These are phyloP conservation scores for Anisodus acutangulus DNA, from an alignment of 257 asterid species.

Conservation along the genomic window DNA sequence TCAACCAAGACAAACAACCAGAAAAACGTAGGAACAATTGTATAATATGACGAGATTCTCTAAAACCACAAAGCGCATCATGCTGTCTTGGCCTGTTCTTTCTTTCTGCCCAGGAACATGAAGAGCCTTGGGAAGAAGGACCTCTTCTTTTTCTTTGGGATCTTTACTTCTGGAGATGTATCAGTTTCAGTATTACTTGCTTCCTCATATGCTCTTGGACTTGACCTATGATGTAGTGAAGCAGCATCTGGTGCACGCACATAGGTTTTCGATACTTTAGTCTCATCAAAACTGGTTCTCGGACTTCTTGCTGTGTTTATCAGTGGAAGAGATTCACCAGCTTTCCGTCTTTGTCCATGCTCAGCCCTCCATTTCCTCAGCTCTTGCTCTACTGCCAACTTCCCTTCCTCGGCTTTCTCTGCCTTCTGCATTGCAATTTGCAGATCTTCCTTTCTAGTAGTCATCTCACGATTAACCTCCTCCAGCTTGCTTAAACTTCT, in stretches of 20 bases:
- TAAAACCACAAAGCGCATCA: constrained; percentile 31
- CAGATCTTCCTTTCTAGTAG: constrained; percentile 57
- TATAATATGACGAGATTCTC: neutral
- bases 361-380: constrained; percentile 84
- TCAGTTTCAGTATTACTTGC: constrained; percentile 58
- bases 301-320: constrained; percentile 37
- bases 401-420: constrained; percentile 78
- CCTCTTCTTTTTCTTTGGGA: constrained; percentile 65
- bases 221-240: constrained; percentile 35
- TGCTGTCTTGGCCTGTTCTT: constrained; percentile 42
- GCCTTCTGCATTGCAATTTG: constrained; percentile 65
- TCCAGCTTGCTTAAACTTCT: constrained; percentile 68
- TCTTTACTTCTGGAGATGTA: constrained; percentile 49
- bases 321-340: constrained; percentile 50
- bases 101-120: constrained; percentile 57
- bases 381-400: constrained; percentile 81
- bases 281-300: constrained; percentile 50
- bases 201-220: constrained; percentile 42
- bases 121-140: constrained; percentile 63
- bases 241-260: constrained; percentile 1
- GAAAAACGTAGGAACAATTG: constrained; percentile 20
- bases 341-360: constrained; percentile 72
- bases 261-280: constrained; percentile 31
- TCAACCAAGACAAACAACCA: constrained; percentile 20
- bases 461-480: constrained; percentile 62